These are phyloP conservation scores for Phytophthora niederhauseri DNA, from an alignment of 352 stramenopile species.

Conservation along the genomic window DNA sequence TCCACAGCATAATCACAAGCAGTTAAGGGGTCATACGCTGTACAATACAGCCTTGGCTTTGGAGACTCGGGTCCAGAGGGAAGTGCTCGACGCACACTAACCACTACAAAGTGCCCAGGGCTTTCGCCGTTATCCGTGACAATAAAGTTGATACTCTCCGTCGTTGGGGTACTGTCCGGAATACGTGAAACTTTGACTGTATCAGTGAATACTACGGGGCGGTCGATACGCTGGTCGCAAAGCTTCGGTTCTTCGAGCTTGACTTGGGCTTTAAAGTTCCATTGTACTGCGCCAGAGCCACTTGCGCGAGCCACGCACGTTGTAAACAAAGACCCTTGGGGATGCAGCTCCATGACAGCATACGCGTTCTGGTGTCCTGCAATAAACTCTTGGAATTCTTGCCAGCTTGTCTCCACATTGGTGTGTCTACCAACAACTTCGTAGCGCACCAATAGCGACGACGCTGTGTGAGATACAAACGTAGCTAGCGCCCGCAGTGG, in stretches of 20 bases:
- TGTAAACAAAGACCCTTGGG: slow-evolving; percentile 68
- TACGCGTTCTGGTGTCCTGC: slow-evolving; percentile 67
- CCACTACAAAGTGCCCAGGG: slow-evolving; percentile 67
- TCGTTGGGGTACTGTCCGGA: slow-evolving; percentile 39
- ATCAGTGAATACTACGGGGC: slow-evolving; percentile 77
- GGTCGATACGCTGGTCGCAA: slow-evolving; percentile 62
- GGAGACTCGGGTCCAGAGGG: slow-evolving; percentile 29
- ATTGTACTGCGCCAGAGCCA: slow-evolving; percentile 56
- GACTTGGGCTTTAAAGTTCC: slow-evolving; percentile 64
- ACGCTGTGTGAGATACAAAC: slow-evolving; percentile 58
- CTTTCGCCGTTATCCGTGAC: slow-evolving; percentile 23
- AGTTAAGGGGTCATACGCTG: slow-evolving; percentile 82
- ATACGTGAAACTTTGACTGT: slow-evolving; percentile 63
- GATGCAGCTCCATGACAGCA: slow-evolving; percentile 62
- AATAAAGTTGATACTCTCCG: slow-evolving; percentile 60
- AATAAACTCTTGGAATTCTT: slow-evolving; percentile 65
- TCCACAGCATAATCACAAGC: slow-evolving; percentile 80
- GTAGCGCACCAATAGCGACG: slow-evolving; percentile 62
- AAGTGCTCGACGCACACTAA: slow-evolving; percentile 67
- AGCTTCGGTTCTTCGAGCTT: slow-evolving; percentile 54
- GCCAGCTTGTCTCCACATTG: slow-evolving; percentile 55
- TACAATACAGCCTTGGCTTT: slow-evolving; percentile 69
- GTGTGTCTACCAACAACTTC: slow-evolving; percentile 63
- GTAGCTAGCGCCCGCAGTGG: slow-evolving; percentile 45
- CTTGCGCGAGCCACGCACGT: slow-evolving; percentile 56